Conservation (phyloP, 108 stramenopile genomes). For the Chaetoceros tenuissimus region DNA sequence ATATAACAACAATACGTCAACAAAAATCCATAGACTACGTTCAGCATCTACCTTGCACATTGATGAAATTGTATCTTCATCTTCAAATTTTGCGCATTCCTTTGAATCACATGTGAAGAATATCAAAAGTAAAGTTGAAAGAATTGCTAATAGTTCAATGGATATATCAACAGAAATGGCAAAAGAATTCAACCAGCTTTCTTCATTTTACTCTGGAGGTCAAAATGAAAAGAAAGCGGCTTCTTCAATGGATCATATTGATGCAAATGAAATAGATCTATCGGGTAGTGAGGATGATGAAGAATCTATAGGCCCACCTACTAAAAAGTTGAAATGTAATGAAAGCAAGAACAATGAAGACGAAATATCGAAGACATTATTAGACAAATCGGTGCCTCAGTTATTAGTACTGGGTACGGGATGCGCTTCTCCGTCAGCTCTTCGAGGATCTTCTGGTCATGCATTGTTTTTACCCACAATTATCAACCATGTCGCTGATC, state of each 20-base stretch:
- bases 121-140: too few species aligned
- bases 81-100: too few species aligned
- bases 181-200: too few species aligned
- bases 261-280: constrained; percentile 53
- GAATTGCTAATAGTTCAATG: too few species aligned
- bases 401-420: constrained; percentile 73
- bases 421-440: constrained; percentile 76
- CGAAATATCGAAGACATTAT: constrained; percentile 1
- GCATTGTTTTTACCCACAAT: constrained; percentile 41
- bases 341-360: constrained; percentile 2
- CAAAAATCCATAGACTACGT: not conserved
- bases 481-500: not conserved
- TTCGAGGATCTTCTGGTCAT: constrained; percentile 62
- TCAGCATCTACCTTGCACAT: not conserved
- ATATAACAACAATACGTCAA: not conserved
- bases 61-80: too few species aligned
- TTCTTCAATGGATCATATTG: too few species aligned
- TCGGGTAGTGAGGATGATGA: constrained; percentile 7
- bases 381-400: constrained; percentile 16
- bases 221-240: too few species aligned
- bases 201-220: too few species aligned
- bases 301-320: not conserved
- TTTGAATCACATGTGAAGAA: too few species aligned
- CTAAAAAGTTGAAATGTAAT: constrained; percentile 12
- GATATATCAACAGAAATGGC: too few species aligned